phyloP scores from a whole-genome alignment of 2,329 filamentous ascomycete genomes.

The Stemphylium beticola region DNA sequence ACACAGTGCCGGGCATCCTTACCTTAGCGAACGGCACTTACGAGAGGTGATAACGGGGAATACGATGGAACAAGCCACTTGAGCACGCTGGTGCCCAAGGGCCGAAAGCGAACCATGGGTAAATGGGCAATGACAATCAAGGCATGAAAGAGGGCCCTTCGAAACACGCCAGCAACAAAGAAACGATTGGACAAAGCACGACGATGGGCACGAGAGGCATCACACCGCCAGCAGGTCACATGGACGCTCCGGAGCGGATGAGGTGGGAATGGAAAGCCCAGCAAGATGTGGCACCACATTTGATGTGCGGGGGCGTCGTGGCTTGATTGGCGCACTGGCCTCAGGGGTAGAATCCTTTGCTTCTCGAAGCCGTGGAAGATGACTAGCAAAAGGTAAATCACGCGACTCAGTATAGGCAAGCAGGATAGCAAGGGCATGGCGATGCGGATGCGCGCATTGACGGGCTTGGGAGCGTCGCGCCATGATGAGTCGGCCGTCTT shows the following conservation, averaged over 20 bases:
- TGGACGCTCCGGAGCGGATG: conserved; percentile 22
- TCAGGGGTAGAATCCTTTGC: conserved; percentile 33
- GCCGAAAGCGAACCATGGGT: conserved; percentile 1
- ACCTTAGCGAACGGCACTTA: conserved; percentile 11
- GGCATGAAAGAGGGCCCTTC: conserved; percentile 4
- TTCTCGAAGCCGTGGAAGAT: conserved; percentile 38
- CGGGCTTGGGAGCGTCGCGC: conserved; percentile 5
- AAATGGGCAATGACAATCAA: not conserved
- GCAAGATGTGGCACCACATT: conserved; percentile 12
- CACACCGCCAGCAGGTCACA: conserved; percentile 46
- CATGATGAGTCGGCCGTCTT: conserved; percentile 1
- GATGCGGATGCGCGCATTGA: conserved; percentile 10
- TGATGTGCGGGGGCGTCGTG: conserved; percentile 29
- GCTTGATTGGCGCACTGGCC: conserved; percentile 31
- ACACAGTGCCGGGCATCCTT: conserved; percentile 14
- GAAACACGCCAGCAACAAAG: conserved; percentile 3
- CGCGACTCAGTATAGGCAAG: conserved; percentile 28
- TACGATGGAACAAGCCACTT: not conserved
- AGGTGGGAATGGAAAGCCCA: conserved; percentile 12
- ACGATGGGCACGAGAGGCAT: conserved; percentile 14
- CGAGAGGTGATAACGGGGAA: not conserved
- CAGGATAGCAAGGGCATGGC: not conserved
- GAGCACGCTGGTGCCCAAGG: conserved; percentile 9
- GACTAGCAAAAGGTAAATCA: conserved; percentile 23
- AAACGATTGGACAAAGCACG: conserved; percentile 25